Evolutionary conservation across 176 grass and related monocot species (phyloP).

Genomic region (Raddia guianensis): DNA sequence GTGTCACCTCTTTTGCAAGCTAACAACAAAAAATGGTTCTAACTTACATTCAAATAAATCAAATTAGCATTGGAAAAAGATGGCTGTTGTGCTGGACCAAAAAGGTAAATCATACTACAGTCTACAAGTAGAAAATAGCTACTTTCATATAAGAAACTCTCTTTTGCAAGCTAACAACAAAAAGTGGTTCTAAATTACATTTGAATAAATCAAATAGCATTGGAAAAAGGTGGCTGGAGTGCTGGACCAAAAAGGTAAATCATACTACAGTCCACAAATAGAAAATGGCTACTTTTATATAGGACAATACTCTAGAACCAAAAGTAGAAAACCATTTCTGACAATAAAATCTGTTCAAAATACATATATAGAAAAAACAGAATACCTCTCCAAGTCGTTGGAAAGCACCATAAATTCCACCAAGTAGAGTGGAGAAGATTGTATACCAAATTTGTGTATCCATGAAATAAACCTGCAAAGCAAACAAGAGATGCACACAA

Average conservation of each 20-base stretch:
- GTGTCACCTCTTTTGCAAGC: not conserved
- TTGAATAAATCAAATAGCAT: not conserved
- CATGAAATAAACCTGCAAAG: conserved; percentile 94
- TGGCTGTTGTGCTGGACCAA: not conserved
- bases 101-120: not conserved
- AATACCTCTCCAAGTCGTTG: conserved; percentile 92
- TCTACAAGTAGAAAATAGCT: not conserved
- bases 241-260: conserved; percentile 1
- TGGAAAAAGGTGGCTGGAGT: not conserved
- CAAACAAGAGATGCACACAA: conserved; percentile 40
- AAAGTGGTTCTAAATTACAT: not conserved
- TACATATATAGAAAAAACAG: not conserved
- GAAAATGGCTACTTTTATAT: not conserved
- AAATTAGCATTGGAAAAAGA: conserved; percentile 4
- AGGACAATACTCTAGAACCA: not conserved
- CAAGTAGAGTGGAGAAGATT: conserved; percentile 90
- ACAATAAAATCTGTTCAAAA: conserved; percentile 10
- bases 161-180: not conserved
- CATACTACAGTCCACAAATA: not conserved
- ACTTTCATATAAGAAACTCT: not conserved
- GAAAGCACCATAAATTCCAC: conserved; percentile 92
- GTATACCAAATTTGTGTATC: conserved; percentile 99
- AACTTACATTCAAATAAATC: not conserved
- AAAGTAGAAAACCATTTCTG: conserved; percentile 25
- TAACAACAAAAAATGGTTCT: not conserved